Percentiles rank a stretch among this genome's conserved stretches.
Evolutionary conservation across 345 rosid genomes (phyloP).

Genomic region (Mercurialis annua): DNA sequence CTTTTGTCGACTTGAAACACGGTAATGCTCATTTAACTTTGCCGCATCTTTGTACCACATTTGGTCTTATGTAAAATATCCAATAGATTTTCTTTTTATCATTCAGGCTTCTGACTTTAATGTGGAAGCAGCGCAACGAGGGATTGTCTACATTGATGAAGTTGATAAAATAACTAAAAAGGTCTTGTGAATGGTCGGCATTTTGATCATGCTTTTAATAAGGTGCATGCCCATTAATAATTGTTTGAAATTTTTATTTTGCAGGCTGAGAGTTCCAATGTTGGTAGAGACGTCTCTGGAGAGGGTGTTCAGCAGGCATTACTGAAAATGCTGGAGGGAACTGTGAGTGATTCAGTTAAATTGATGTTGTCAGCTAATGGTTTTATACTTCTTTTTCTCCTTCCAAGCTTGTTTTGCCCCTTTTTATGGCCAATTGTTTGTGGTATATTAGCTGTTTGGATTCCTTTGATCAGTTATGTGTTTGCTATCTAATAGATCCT

Average conservation of each 20-base stretch:
- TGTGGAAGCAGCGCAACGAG: constrained; percentile 90
- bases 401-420: background rate
- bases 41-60: background rate
- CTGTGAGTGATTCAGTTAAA: constrained; percentile 50
- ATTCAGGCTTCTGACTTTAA: constrained; percentile 75
- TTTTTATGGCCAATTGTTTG: background rate
- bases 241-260: constrained; percentile 6
- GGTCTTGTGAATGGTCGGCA: constrained; percentile 35
- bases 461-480: background rate
- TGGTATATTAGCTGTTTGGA: background rate
- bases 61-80: background rate
- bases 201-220: background rate
- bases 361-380: background rate
- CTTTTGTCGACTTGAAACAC: background rate
- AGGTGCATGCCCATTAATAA: background rate
- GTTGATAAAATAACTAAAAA: constrained; percentile 93
- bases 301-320: constrained; percentile 99
- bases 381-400: background rate
- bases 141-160: constrained; percentile 92
- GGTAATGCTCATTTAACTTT: no score
- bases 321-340: constrained; percentile 94
- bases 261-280: constrained; percentile 82
- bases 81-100: constrained; percentile 15
- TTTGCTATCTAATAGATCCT: background rate
- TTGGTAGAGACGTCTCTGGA: constrained; percentile 92